These are phyloP conservation scores for Truncatella angustata DNA, from an alignment of 2,329 filamentous ascomycete genomes.

Conservation along the genomic window DNA sequence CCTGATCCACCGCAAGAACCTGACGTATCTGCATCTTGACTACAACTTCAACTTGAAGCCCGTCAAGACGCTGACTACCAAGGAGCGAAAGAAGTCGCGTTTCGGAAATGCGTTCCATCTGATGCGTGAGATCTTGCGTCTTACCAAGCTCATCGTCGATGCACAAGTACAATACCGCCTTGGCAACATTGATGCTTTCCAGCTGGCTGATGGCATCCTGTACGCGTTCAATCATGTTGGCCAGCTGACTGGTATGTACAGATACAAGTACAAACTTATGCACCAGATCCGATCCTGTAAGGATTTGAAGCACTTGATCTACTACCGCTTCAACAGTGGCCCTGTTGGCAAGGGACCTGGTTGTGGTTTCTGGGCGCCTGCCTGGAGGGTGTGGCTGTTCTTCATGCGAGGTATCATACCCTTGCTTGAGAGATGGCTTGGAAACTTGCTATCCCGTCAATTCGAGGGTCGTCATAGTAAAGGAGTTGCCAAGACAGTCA, in stretches of 20 bases:
- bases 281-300: conserved; percentile 99
- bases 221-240: conserved; percentile 99
- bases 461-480: conserved; percentile 99
- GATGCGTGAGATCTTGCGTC: conserved; percentile 93
- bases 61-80: conserved; percentile 96
- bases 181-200: conserved; percentile 98
- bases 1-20: conserved; percentile 95
- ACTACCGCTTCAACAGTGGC: conserved; percentile 97
- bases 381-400: conserved; percentile 98
- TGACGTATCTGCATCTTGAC: conserved; percentile 96
- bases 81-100: conserved; percentile 98
- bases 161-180: conserved; percentile 97
- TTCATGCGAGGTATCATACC: conserved; percentile 99
- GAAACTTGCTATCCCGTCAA: conserved; percentile 92
- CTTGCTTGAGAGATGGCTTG: conserved; percentile 93
- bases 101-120: conserved; percentile 99
- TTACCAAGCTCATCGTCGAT: conserved; percentile 97
- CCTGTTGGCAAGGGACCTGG: conserved; percentile 96
- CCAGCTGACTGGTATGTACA: conserved; percentile 98
- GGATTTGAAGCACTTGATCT: conserved; percentile 97
- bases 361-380: conserved; percentile 98
- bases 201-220: conserved; percentile 96
- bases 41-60: conserved; percentile 99
- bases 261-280: conserved; percentile 99
- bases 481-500: conserved; percentile 97